Evolutionary conservation across 257 asterid genomes (phyloP).

Genomic region (Misopates orontium): DNA sequence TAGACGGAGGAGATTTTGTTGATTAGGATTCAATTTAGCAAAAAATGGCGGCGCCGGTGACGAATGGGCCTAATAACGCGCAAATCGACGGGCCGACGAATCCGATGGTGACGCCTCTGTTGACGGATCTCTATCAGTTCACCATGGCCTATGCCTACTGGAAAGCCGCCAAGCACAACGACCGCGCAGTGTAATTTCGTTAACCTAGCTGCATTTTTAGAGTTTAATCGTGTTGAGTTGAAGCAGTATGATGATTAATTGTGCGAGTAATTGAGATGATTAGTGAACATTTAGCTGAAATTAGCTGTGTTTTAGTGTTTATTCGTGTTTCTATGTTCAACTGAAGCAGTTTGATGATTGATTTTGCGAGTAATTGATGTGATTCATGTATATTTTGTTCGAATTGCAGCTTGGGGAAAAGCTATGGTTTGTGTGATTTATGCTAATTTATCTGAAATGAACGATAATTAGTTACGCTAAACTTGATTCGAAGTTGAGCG

Average conservation of each 20-base stretch:
- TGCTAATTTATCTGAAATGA: not conserved
- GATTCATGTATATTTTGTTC: not conserved
- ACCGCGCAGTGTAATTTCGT: slow-evolving; percentile 77
- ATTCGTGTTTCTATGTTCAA: no score
- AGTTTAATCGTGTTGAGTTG: not conserved
- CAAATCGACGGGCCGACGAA: slow-evolving; percentile 75
- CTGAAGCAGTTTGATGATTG: not conserved
- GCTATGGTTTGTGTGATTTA: not conserved
- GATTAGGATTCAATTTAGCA: slow-evolving; percentile 16
- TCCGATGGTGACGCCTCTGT: slow-evolving; percentile 95
- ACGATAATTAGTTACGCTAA: not conserved
- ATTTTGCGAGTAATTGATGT: not conserved
- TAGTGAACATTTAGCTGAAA: not conserved
- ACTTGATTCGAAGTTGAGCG: not conserved
- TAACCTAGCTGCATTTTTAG: not conserved
- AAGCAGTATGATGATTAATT: not conserved
- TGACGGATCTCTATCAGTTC: slow-evolving; percentile 97
- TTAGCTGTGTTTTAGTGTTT: not conserved
- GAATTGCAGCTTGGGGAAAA: no score
- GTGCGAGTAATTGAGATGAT: not conserved
- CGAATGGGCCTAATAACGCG: slow-evolving; percentile 45
- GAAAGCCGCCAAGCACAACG: slow-evolving; percentile 90
- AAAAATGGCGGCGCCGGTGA: slow-evolving; percentile 36
- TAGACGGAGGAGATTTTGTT: not conserved
- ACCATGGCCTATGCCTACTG: slow-evolving; percentile 99